A percentile compares a stretch with the other conserved stretches of the same genome.
Conservation (phyloP, 805 yeast species). For the Saccharomyces jurei region DNA sequence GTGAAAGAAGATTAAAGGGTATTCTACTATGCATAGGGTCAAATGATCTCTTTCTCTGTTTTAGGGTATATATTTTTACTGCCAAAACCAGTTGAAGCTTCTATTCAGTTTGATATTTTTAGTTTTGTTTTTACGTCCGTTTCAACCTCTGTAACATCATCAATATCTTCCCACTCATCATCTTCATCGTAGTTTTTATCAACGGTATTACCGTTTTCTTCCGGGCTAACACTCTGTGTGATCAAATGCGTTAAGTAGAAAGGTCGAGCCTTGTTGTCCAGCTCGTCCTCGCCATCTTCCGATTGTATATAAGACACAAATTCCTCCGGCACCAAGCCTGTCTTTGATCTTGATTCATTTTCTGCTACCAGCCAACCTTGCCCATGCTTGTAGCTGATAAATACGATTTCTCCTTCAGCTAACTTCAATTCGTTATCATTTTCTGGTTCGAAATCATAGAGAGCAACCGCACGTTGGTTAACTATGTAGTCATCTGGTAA, state of each 20-base stretch:
- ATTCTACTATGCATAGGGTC: background rate
- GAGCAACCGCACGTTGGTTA: slow-evolving; percentile 62
- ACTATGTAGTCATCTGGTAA: slow-evolving; percentile 34
- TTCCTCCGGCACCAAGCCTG: slow-evolving; percentile 93
- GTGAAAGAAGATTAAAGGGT: background rate
- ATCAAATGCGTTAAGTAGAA: slow-evolving; percentile 36
- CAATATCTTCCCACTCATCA: slow-evolving; percentile 33
- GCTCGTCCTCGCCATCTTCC: slow-evolving; percentile 14
- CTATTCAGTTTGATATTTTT: slow-evolving; percentile 28
- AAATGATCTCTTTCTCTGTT: background rate
- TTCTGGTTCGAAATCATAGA: slow-evolving; percentile 86
- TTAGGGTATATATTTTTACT: background rate
- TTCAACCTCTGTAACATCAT: slow-evolving; percentile 35
- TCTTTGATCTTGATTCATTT: slow-evolving; percentile 35
- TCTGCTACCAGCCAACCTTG: slow-evolving; percentile 98
- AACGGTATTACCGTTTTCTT: slow-evolving; percentile 7
- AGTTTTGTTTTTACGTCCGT: slow-evolving; percentile 22
- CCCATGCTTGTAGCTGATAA: slow-evolving; percentile 87
- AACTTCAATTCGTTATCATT: slow-evolving; percentile 85
- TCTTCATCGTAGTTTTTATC: slow-evolving; percentile 15
- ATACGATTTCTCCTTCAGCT: slow-evolving; percentile 71
- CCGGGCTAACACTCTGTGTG: slow-evolving; percentile 21
- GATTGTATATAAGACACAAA: slow-evolving; percentile 54
- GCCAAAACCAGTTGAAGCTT: background rate
- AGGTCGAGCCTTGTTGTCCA: slow-evolving; percentile 35